These are phyloP conservation scores for Aspergillus ellipticus DNA, from an alignment of 495 filamentous ascomycete genomes.

Conservation along the genomic window DNA sequence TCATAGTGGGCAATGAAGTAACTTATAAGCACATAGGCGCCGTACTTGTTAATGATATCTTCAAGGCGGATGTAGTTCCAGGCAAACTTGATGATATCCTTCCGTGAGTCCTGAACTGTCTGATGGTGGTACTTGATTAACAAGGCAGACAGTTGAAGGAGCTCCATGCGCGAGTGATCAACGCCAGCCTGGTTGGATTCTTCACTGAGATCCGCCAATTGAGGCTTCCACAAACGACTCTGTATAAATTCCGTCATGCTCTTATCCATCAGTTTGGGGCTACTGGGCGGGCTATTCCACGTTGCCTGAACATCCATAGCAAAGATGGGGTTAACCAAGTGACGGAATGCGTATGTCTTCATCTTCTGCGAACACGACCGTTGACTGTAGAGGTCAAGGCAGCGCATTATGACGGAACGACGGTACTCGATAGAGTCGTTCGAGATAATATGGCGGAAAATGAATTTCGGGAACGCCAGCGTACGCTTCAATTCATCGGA, in stretches of 20 bases:
- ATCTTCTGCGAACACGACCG: slow-evolving; percentile 75
- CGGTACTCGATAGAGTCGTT: slow-evolving; percentile 87
- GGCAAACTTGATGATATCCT: slow-evolving; percentile 97
- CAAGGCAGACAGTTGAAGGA: slow-evolving; percentile 89
- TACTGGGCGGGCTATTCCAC: slow-evolving; percentile 50
- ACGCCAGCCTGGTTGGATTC: slow-evolving; percentile 82
- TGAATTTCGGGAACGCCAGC: slow-evolving; percentile 71
- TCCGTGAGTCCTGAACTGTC: slow-evolving; percentile 82
- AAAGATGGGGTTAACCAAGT: slow-evolving; percentile 93
- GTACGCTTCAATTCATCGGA: slow-evolving; percentile 74
- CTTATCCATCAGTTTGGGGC: slow-evolving; percentile 78
- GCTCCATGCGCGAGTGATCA: slow-evolving; percentile 93
- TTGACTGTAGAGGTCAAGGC: slow-evolving; percentile 81
- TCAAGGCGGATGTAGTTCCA: slow-evolving; percentile 98
- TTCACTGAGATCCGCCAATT: slow-evolving; percentile 76
- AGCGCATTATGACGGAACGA: slow-evolving; percentile 76
- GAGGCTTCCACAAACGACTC: slow-evolving; percentile 89
- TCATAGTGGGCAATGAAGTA: slow-evolving; percentile 98
- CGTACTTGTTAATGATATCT: slow-evolving; percentile 98
- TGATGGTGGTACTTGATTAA: slow-evolving; percentile 88
- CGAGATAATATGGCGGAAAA: slow-evolving; percentile 80
- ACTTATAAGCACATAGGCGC: slow-evolving; percentile 92
- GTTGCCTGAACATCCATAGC: slow-evolving; percentile 88
- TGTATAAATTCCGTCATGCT: slow-evolving; percentile 87
- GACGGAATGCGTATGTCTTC: slow-evolving; percentile 88